These are phyloP conservation scores for Volvox africanus DNA, from an alignment of 139 green algal species.

Conservation along the genomic window DNA sequence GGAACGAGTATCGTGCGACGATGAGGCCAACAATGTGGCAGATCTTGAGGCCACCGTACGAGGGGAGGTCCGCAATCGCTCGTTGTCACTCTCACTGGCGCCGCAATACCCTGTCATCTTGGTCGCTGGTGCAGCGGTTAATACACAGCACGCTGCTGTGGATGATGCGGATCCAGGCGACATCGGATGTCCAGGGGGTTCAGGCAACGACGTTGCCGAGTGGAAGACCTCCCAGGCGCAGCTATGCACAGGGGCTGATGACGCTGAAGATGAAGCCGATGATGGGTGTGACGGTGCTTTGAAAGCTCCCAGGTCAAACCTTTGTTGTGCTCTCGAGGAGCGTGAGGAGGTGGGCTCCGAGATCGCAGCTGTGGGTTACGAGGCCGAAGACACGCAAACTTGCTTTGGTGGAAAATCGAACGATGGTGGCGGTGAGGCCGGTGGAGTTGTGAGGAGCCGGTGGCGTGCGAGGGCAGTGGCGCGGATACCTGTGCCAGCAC, in stretches of 20 bases:
- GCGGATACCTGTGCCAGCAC: too few species aligned
- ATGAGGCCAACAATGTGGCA: not conserved
- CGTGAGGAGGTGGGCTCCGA: not conserved
- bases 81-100: not conserved
- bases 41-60: not conserved
- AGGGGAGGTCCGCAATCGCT: slow-evolving; percentile 1
- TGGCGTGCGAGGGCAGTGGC: too few species aligned
- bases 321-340: not conserved
- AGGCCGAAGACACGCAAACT: too few species aligned
- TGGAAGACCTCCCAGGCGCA: not conserved
- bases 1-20: not conserved
- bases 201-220: too few species aligned
- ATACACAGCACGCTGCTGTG: too few species aligned
- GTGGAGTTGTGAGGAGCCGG: too few species aligned
- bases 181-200: too few species aligned
- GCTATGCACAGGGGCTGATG: not conserved
- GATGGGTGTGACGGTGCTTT: not conserved
- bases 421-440: too few species aligned
- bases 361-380: too few species aligned
- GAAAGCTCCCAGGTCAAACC: not conserved
- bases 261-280: not conserved
- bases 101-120: not conserved
- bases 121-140: not conserved
- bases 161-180: too few species aligned
- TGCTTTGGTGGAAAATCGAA: too few species aligned